Conservation (phyloP, 306 rosid genomes). For the Fragaria iinumae region DNA sequence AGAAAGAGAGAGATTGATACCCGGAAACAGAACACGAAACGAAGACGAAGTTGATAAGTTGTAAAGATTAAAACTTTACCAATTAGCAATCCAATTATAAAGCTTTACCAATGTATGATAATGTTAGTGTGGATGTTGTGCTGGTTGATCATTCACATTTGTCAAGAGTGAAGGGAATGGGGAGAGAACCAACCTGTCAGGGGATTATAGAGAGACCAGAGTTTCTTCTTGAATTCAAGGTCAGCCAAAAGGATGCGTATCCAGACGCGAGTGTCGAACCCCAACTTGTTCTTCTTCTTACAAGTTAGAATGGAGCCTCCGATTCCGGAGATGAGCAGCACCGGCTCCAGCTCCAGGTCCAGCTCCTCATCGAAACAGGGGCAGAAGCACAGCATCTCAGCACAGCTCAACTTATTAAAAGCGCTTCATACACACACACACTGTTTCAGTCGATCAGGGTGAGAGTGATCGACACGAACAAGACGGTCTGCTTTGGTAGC, state of each 20-base stretch:
- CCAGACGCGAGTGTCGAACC: constrained; percentile 82
- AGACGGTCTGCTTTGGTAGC: too few relatives aligned
- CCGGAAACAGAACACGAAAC: neutral
- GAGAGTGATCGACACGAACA: too few relatives aligned
- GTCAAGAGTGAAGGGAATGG: neutral
- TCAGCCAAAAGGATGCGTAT: constrained; percentile 78
- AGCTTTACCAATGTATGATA: neutral
- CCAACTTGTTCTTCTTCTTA: constrained; percentile 54
- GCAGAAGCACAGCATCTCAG: constrained; percentile 30
- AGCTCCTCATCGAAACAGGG: constrained; percentile 43
- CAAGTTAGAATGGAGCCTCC: constrained; percentile 87
- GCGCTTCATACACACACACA: too few relatives aligned
- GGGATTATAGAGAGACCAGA: constrained; percentile 79
- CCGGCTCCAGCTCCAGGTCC: constrained; percentile 63
- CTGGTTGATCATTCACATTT: neutral
- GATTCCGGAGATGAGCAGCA: constrained; percentile 74
- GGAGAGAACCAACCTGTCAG: constrained; percentile 48
- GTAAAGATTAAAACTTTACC: neutral
- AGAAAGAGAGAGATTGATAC: neutral
- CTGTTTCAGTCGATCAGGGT: too few relatives aligned
- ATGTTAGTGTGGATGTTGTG: neutral
- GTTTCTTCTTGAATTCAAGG: constrained; percentile 63
- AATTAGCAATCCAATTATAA: constrained; percentile 5
- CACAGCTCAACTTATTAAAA: neutral
- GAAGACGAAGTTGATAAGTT: too few relatives aligned